These are phyloP conservation scores for Cystobasidium onofrii DNA, from an alignment of 768 basidiomycete genomes.

Conservation along the genomic window DNA sequence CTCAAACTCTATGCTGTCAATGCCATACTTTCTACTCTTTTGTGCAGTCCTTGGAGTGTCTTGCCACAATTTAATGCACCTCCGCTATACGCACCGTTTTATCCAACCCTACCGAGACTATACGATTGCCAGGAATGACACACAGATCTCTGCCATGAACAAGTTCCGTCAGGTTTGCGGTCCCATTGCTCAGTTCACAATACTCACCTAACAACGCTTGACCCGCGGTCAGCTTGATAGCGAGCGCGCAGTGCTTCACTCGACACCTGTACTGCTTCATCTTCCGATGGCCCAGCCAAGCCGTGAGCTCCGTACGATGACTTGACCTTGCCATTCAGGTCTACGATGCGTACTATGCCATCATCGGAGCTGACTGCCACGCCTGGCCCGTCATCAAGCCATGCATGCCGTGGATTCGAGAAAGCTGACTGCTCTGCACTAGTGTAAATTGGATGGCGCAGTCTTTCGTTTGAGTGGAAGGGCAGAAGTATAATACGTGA, in stretches of 20 bases:
- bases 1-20: no score
- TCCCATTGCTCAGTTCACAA: background rate
- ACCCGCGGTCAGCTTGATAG: constrained; percentile 37
- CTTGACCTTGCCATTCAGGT: constrained; percentile 30
- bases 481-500: constrained; percentile 43
- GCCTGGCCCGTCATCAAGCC: constrained; percentile 37
- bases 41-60: no score
- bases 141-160: constrained; percentile 19
- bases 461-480: constrained; percentile 37
- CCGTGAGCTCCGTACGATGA: constrained; percentile 35
- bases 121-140: constrained; percentile 15
- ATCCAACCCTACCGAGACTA: constrained; percentile 37
- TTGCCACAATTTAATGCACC: background rate
- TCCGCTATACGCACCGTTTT: constrained; percentile 37
- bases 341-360: constrained; percentile 41
- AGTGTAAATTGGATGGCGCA: constrained; percentile 37
- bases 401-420: constrained; percentile 40
- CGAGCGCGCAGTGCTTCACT: constrained; percentile 36
- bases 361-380: constrained; percentile 43
- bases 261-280: background rate
- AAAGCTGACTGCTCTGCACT: constrained; percentile 37
- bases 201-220: constrained; percentile 36
- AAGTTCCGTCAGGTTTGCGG: background rate
- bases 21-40: no score
- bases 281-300: constrained; percentile 34